Evolutionary conservation across 139 green algal genomes (phyloP), one percentile per base, ranked within the genome.

Genomic region (Chlorella sorokiniana): DNA sequence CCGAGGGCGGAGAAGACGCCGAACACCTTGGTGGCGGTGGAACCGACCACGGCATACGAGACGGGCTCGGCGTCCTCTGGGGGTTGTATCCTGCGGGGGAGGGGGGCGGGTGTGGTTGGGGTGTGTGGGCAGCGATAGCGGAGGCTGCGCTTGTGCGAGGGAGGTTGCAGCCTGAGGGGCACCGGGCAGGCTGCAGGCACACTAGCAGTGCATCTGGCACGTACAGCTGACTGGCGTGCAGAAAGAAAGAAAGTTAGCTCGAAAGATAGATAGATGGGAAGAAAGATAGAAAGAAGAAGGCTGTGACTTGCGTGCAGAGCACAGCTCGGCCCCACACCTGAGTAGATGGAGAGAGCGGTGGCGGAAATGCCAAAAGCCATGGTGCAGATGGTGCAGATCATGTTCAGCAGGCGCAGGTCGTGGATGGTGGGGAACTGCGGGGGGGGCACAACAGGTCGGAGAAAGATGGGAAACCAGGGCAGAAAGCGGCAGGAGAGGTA

Each of bases 371-470:
- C 77, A 81, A 90, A 90, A 42, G 51, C 45, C 3, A 77, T 16
- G 29, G 86, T 90, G 56, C 79, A 87, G 33, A 90, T 52, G 27
- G 84, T 90, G 81, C 54, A 87, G 3, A 84, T 9, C n/a, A 84
- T 25, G 78, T 90, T 90, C 44, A 89, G 56, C 6, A 83, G 40
- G n/a, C 81, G 51, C 64, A 90, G 56, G 44, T 67, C 56, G 37
- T 87, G 82, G 27, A 90, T 86, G 76, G 75, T 38, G 40, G 59
- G 75, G 56, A 81, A 71, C 75, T 81, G 75, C 59, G 18, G 56
- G 4, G 14, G 69, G 11, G n/a, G 9, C 18, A 81, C 72, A 45
- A 78, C 74, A 31, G 63, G 11, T n/a, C 27, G 31, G 14, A 70
- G 63, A 68, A 25, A 10, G 11, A 33, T 22, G 61, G 61, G 16